Evolutionary conservation across 192 early-diverging fungal genomes (phyloP).

Genomic region (Entomortierella beljakovae): DNA sequence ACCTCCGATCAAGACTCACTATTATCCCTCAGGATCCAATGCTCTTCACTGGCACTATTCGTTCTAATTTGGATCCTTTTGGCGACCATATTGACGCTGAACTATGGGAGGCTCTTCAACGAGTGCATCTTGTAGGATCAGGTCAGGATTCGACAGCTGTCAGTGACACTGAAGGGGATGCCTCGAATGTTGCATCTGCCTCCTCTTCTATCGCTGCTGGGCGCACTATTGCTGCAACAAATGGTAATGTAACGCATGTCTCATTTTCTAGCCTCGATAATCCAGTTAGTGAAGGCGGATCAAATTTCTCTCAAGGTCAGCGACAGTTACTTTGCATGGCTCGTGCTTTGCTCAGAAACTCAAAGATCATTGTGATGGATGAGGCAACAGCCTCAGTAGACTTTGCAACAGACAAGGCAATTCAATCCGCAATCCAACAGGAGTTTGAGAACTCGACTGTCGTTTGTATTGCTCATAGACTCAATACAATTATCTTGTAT

Average conservation of each 20-base stretch:
- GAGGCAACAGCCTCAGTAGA: conserved; percentile 94
- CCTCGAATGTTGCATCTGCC: background rate
- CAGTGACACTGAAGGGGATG: conserved; percentile 32
- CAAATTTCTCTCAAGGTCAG: conserved; percentile 85
- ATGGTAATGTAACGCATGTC: conserved; percentile 31
- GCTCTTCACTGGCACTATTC: conserved; percentile 75
- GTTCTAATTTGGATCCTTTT: conserved; percentile 93
- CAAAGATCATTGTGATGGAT: conserved; percentile 80
- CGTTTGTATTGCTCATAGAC: conserved; percentile 87
- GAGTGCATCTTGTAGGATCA: conserved; percentile 74
- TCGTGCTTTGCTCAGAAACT: conserved; percentile 73
- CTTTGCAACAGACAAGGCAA: conserved; percentile 81
- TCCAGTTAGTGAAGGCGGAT: conserved; percentile 73
- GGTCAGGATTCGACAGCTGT: conserved; percentile 22
- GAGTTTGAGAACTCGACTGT: conserved; percentile 80
- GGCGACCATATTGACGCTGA: conserved; percentile 76
- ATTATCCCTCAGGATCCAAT: conserved; percentile 84
- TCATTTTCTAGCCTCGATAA: conserved; percentile 62
- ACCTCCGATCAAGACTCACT: conserved; percentile 78
- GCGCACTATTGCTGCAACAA: background rate
- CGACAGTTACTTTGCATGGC: conserved; percentile 87
- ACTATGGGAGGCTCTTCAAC: conserved; percentile 80
- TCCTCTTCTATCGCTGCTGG: conserved; percentile 3
- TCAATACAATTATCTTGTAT: conserved; percentile 80
- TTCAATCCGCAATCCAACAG: conserved; percentile 86